These are phyloP conservation scores for Vitellaria paradoxa DNA, from an alignment of 179 eudicot genomes.

Conservation along the genomic window DNA sequence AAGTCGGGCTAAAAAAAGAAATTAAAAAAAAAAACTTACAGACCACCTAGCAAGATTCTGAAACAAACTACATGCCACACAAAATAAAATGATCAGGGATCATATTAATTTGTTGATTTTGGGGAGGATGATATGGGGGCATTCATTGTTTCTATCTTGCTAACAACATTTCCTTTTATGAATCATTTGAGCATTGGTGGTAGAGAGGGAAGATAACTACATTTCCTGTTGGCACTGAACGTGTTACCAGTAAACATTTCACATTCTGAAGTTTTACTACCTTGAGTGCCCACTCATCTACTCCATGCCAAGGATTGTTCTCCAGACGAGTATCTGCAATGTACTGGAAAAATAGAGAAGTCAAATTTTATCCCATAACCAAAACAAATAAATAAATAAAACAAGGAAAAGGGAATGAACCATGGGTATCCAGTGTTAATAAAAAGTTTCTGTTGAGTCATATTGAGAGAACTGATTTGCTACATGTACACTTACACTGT, in stretches of 20 bases:
- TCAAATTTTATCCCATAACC: conserved; percentile 1
- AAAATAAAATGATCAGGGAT: not conserved
- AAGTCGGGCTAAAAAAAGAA: not conserved
- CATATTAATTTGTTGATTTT: not conserved
- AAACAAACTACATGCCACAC: not conserved
- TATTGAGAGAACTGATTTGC: not conserved
- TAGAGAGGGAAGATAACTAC: not conserved
- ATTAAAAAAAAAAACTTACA: not conserved
- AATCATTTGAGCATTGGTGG: not conserved
- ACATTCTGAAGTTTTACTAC: conserved; percentile 26
- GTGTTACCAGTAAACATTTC: not conserved
- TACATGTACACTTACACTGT: conserved; percentile 61
- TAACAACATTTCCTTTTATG: not conserved
- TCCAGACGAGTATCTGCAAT: conserved; percentile 78
- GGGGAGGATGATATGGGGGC: not conserved
- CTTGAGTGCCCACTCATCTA: conserved; percentile 78
- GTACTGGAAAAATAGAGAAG: conserved; percentile 44
- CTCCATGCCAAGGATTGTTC: conserved; percentile 85
- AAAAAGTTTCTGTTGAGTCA: not conserved
- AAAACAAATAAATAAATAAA: not conserved
- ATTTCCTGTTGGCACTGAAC: conserved; percentile 1
- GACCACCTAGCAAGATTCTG: not conserved
- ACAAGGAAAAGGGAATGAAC: not conserved
- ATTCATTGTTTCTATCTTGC: not conserved
- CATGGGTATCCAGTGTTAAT: not conserved